Conservation (phyloP, 2,329 filamentous ascomycete species). For the Botryotinia convoluta region DNA sequence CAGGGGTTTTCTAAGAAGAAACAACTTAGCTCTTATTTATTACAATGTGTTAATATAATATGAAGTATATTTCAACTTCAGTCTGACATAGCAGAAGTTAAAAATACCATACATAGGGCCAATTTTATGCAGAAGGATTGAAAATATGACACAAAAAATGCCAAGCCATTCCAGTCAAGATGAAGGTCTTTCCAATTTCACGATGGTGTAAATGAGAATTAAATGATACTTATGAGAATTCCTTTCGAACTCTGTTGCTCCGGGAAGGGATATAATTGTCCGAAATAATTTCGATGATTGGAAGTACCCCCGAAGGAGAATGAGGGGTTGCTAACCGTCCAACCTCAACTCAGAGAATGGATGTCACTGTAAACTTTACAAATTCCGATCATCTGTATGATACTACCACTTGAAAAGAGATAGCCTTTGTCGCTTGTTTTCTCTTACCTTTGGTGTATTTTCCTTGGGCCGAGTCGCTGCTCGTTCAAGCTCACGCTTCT, state of each 20-base stretch:
- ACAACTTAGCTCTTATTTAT: neutral
- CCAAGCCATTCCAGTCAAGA: neutral
- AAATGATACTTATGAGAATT: too few species aligned
- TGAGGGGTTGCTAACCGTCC: neutral
- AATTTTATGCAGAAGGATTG: neutral
- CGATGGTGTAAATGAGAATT: neutral
- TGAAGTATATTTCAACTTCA: neutral
- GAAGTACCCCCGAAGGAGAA: neutral
- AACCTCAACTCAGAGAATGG: neutral
- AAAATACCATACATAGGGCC: neutral
- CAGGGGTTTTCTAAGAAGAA: neutral
- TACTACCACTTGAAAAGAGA: neutral
- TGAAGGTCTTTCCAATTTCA: neutral
- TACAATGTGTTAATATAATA: neutral
- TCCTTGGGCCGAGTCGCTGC: slow-evolving; percentile 19
- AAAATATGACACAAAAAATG: neutral
- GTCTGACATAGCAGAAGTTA: neutral
- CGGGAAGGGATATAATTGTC: neutral
- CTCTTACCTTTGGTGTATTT: slow-evolving; percentile 1
- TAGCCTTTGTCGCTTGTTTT: slow-evolving; percentile 6
- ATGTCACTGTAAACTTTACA: neutral
- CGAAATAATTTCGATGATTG: neutral
- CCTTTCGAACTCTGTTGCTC: neutral
- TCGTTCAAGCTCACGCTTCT: slow-evolving; percentile 26
- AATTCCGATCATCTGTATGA: neutral